Evolutionary conservation across 2,329 filamentous ascomycete species (phyloP), one percentile per base, ranked within the genome.

Genomic region (Periconia sp.): DNA sequence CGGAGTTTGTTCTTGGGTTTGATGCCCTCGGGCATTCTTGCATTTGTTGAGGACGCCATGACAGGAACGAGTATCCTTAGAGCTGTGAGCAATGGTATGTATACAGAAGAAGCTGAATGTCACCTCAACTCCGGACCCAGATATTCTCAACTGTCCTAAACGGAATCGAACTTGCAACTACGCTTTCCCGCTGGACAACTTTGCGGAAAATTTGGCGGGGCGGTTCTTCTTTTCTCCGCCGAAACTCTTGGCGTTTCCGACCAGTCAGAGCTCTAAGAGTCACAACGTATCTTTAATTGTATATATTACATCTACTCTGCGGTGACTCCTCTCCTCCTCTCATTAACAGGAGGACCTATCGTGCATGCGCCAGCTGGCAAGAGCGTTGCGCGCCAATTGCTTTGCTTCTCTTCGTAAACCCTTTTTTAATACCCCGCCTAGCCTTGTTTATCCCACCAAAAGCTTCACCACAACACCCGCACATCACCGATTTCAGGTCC

Each of bases 1-100:
- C 85, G 86, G 16, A 89, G 73, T 70, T 96, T 96, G 73, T 95
- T 95, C 48, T 78, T 80, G 2, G 84, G 77, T 53, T 81, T 82
- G 64, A 80, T 77, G 69, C 70, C 36, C 68, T 74, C 59, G 74
- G 76, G 21, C 71, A 67, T 25, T 73, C 75, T 41, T 68, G 71
- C 46, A 66, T 72, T 35, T 50, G 75, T 74, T 49, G 73, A 79
- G 17, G 74, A 73, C 22, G 72, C 76, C 81, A 83, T 83, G 24
- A 2, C 47, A 11, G 31, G 10, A n/a, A 13, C 31, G 13, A 22
- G 7, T n/a, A n/a, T n/a, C n/a, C n/a, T n/a, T n/a, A n/a, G n/a
- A n/a, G n/a, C n/a, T n/a, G n/a, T n/a, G n/a, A n/a, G n/a, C n/a
- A n/a, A n/a, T n/a, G n/a, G n/a, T n/a, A n/a, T n/a, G n/a, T n/a